A percentile compares a stretch with the other conserved stretches of the same genome.
phyloP scores from a whole-genome alignment of 805 yeast genomes.

The Ogataea populi-albae region DNA sequence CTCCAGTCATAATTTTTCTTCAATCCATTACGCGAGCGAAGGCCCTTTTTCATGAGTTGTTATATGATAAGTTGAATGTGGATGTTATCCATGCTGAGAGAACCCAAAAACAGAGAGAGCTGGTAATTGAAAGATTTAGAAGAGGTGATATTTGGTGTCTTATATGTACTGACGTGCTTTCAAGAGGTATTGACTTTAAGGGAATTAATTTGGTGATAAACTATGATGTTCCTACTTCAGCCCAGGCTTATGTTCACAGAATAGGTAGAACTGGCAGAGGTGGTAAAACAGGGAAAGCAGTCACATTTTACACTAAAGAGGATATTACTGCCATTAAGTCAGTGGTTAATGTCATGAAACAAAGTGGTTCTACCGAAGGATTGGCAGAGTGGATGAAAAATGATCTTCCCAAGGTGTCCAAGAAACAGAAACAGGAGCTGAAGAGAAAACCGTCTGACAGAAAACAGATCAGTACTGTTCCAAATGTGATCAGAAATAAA shows the following conservation, averaged over 20 bases:
- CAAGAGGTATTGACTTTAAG: conserved; percentile 96
- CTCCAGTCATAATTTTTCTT: conserved; percentile 88
- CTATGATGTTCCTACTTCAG: conserved; percentile 91
- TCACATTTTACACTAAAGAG: conserved; percentile 90
- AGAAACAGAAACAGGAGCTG: conserved; percentile 58
- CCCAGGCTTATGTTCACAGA: conserved; percentile 95
- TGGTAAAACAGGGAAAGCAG: conserved; percentile 80
- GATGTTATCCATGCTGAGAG: conserved; percentile 96
- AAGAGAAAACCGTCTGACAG: conserved; percentile 61
- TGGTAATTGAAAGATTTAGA: conserved; percentile 78
- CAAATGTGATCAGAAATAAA: conserved; percentile 61
- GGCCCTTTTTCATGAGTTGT: conserved; percentile 87
- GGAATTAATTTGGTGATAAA: conserved; percentile 93
- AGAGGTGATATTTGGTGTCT: conserved; percentile 93
- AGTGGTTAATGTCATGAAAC: conserved; percentile 91
- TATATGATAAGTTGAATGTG: conserved; percentile 88
- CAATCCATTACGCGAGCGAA: conserved; percentile 93
- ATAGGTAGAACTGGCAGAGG: conserved; percentile 99
- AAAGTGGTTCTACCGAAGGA: conserved; percentile 67
- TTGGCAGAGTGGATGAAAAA: conserved; percentile 77
- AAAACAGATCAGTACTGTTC: conserved; percentile 80
- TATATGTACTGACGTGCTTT: conserved; percentile 92
- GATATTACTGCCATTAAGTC: conserved; percentile 75
- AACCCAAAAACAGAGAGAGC: conserved; percentile 83
- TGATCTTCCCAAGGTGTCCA: conserved; percentile 59